Evolutionary conservation across 73 alveolate genomes (phyloP).

Genomic region (Paramecium octaurelia): DNA sequence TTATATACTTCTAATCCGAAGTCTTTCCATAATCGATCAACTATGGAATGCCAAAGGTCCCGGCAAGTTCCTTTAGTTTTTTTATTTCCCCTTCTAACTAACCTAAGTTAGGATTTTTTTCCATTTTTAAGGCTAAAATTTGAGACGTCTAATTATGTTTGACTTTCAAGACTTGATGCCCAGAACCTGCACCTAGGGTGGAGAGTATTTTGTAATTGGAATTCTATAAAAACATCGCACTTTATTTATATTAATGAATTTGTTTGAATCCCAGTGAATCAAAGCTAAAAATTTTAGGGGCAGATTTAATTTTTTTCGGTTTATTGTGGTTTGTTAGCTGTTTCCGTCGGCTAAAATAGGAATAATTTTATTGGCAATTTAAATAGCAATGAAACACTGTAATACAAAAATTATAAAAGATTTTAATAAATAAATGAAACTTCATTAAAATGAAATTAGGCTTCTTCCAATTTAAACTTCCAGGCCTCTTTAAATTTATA

Average conservation of each 20-base stretch:
- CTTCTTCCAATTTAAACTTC: conserved; percentile 27
- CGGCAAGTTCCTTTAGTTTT: not conserved
- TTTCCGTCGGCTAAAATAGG: not conserved
- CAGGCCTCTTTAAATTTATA: not conserved
- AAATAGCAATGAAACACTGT: not conserved
- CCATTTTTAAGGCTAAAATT: not conserved
- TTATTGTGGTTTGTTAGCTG: not conserved
- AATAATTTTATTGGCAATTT: not conserved
- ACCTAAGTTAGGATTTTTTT: not conserved
- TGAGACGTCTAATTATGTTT: not conserved
- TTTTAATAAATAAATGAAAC: not conserved
- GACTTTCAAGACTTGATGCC: not conserved
- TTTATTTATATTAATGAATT: not conserved
- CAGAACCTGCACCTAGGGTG: not conserved
- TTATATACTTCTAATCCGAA: not conserved
- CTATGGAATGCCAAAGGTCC: not conserved
- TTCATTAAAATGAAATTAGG: conserved; percentile 1
- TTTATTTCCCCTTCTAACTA: not conserved
- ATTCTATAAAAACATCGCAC: not conserved
- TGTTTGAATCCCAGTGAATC: not conserved
- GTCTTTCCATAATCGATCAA: not conserved
- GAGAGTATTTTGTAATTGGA: not conserved
- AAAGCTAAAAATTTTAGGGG: not conserved
- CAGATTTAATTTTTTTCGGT: not conserved
- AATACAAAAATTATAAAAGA: not conserved